Percentiles rank a stretch among this genome's conserved stretches.
Evolutionary conservation across 495 filamentous ascomycete species (phyloP).

Genomic region (Neurospora sublineolata): DNA sequence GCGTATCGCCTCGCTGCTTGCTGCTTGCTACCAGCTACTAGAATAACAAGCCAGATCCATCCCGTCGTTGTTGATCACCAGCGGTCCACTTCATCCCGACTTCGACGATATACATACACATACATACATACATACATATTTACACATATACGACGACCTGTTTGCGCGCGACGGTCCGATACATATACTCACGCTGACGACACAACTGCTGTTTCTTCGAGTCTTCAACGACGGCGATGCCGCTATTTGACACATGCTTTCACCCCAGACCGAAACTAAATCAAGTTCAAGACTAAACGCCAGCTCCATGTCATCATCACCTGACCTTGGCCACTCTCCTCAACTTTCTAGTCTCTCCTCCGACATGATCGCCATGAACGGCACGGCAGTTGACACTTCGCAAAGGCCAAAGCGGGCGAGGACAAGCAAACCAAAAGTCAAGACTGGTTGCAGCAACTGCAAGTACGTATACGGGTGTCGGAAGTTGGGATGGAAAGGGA

Average conservation of each 20-base stretch:
- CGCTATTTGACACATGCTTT: neutral
- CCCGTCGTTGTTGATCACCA: neutral
- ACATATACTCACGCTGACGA: neutral
- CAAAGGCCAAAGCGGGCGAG: conserved; percentile 25
- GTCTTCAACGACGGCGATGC: neutral
- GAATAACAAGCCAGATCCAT: neutral
- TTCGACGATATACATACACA: neutral
- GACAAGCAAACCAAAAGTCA: conserved; percentile 40
- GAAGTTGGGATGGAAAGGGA: neutral
- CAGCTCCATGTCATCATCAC: neutral
- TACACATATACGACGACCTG: neutral
- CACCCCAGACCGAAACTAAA: neutral
- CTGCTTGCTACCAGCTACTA: neutral
- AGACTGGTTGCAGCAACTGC: conserved; percentile 47
- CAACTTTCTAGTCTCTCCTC: neutral
- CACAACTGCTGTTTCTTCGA: neutral
- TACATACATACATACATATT: neutral
- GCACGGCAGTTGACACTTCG: conserved; percentile 5
- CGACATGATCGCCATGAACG: neutral
- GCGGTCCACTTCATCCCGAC: neutral
- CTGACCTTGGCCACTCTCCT: neutral
- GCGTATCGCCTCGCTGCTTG: neutral
- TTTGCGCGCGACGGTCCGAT: neutral
- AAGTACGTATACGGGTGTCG: conserved; percentile 29
- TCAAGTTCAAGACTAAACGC: neutral